A percentile compares a stretch with the other conserved stretches of the same genome.
These are phyloP conservation scores for Bacterosira constricta DNA, from an alignment of 108 stramenopile genomes.

Conservation along the genomic window DNA sequence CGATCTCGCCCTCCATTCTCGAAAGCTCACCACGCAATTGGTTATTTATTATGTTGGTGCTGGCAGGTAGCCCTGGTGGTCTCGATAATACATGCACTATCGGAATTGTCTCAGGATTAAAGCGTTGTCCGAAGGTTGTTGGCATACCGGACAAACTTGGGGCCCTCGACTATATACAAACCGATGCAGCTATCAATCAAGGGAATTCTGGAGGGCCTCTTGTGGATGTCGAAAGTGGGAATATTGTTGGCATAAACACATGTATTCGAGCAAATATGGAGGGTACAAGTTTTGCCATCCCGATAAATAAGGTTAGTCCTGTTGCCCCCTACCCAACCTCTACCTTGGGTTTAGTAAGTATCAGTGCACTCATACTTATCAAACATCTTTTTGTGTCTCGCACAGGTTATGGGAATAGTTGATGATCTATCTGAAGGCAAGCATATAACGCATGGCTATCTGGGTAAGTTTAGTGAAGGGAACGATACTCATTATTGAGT, in stretches of 20 bases:
- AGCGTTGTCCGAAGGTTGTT: constrained; percentile 81
- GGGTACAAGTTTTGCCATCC: constrained; percentile 90
- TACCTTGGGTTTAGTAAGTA: too few relatives aligned
- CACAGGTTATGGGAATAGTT: constrained; percentile 73
- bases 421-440: constrained; percentile 69
- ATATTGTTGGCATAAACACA: constrained; percentile 90
- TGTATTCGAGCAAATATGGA: constrained; percentile 91
- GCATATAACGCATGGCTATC: constrained; percentile 82
- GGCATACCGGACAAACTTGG: constrained; percentile 86
- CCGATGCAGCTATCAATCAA: constrained; percentile 80
- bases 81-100: constrained; percentile 91
- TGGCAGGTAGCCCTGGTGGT: constrained; percentile 88
- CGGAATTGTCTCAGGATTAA: constrained; percentile 83
- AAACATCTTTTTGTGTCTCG: too few relatives aligned
- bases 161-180: constrained; percentile 86
- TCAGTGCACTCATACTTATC: too few relatives aligned
- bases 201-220: constrained; percentile 87
- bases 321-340: too few relatives aligned
- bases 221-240: constrained; percentile 82
- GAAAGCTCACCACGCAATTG: too few relatives aligned
- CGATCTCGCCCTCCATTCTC: too few relatives aligned
- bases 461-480: constrained; percentile 63
- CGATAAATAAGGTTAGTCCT: constrained; percentile 87
- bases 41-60: constrained; percentile 57
- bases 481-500: not conserved